Evolutionary conservation across 257 asterid genomes (phyloP).

Genomic region (Fraxinus cuspidata): DNA sequence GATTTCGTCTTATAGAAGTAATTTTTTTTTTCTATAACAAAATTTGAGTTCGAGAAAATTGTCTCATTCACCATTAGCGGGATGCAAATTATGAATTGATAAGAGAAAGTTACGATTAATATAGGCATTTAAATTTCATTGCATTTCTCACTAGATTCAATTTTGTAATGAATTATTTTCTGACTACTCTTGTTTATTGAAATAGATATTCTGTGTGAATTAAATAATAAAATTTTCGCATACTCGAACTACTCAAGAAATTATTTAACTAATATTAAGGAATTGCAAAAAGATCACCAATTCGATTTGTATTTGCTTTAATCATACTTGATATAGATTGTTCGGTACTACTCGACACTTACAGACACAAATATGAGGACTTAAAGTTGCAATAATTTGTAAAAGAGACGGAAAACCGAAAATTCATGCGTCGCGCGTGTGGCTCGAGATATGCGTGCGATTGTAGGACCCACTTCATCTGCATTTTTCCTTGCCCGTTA

Average conservation of each 20-base stretch:
- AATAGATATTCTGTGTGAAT: neutral
- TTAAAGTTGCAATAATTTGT: constrained; percentile 30
- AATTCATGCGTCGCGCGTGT: constrained; percentile 31
- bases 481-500: constrained; percentile 32
- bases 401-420: neutral
- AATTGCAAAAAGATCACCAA: neutral
- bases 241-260: neutral
- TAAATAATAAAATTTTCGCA: neutral
- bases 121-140: neutral
- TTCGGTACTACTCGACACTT: neutral
- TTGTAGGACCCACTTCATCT: constrained; percentile 29
- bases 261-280: neutral
- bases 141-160: neutral
- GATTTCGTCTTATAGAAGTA: neutral
- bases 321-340: neutral
- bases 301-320: neutral
- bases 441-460: constrained; percentile 47
- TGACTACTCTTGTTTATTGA: neutral
- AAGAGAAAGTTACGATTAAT: too few species aligned
- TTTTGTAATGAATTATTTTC: neutral
- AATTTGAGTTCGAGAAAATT: neutral
- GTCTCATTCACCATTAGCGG: neutral
- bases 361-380: neutral
- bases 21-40: neutral
- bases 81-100: neutral